A percentile compares a stretch with the other conserved stretches of the same genome.
Evolutionary conservation across 805 yeast genomes (phyloP).

Genomic region (Martiniozyma abietophila): DNA sequence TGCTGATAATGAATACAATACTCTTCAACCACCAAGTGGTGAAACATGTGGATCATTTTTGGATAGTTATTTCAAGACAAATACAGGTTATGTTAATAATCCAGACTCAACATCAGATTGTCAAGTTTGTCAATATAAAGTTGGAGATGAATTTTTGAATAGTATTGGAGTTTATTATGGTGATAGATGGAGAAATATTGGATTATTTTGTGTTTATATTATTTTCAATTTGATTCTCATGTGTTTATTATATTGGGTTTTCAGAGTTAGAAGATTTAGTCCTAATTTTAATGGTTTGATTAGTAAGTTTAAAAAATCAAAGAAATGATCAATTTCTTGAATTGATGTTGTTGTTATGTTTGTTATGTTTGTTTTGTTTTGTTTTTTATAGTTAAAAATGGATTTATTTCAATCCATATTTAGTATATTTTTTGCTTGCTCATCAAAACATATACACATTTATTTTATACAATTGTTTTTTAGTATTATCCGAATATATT

Average conservation of each 20-base stretch:
- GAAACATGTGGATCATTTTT: conserved; percentile 55
- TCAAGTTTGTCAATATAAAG: conserved; percentile 37
- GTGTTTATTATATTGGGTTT: conserved; percentile 27
- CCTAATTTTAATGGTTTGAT: too few relatives aligned
- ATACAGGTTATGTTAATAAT: conserved; percentile 49
- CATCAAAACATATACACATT: too few relatives aligned
- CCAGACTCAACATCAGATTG: conserved; percentile 40
- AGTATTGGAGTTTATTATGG: conserved; percentile 34
- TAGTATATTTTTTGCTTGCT: too few relatives aligned
- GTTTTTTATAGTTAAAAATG: too few relatives aligned
- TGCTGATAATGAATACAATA: conserved; percentile 36
- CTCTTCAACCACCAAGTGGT: conserved; percentile 47
- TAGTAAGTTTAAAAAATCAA: too few relatives aligned
- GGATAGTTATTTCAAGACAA: conserved; percentile 26
- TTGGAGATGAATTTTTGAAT: conserved; percentile 39
- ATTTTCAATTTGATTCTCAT: conserved; percentile 38
- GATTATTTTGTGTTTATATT: conserved; percentile 50
- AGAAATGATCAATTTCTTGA: too few relatives aligned
- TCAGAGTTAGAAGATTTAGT: conserved; percentile 23
- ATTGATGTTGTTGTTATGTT: too few relatives aligned
- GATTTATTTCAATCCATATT: too few relatives aligned
- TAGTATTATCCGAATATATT: too few relatives aligned
- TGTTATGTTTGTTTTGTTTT: too few relatives aligned
- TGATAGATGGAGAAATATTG: conserved; percentile 59
- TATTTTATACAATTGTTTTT: too few relatives aligned